Conservation (phyloP, 208 protist species). For the Blastocrithidia nonstop region DNA sequence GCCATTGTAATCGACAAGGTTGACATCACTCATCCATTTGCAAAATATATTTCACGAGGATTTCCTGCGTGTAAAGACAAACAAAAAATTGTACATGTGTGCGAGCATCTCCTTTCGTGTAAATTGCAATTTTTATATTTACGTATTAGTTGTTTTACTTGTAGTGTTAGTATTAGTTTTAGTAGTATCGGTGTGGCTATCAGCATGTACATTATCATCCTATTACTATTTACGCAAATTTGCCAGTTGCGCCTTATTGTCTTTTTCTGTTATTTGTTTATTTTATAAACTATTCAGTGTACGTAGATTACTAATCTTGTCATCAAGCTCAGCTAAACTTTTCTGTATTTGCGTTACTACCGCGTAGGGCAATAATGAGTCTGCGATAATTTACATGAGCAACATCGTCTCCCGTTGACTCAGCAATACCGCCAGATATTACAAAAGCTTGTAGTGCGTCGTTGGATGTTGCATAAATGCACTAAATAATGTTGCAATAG, state of each 20-base stretch:
- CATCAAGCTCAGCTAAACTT: too few species aligned
- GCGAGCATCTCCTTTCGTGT: constrained; percentile 7
- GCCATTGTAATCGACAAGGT: too few species aligned
- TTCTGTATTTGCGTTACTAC: constrained; percentile 13
- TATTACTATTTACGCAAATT: too few species aligned
- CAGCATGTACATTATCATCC: too few species aligned
- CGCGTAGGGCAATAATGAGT: constrained; percentile 11
- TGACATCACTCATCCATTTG: too few species aligned
- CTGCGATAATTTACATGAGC: constrained; percentile 16
- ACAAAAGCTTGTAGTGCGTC: constrained; percentile 26
- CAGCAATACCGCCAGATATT: constrained; percentile 48
- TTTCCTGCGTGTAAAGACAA: too few species aligned
- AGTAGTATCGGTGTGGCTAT: constrained; percentile 1
- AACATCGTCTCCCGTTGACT: constrained; percentile 21
- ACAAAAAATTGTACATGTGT: constrained; percentile 11
- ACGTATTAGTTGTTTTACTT: constrained; percentile 6
- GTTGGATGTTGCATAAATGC: constrained; percentile 20
- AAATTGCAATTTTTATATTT: not conserved
- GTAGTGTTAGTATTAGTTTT: not conserved
- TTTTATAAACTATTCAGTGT: constrained; percentile 2
- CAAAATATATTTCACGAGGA: too few species aligned
- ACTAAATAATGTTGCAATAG: too few species aligned
- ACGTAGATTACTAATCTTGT: constrained; percentile 6
- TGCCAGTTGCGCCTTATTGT: too few species aligned
- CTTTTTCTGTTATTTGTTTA: constrained; percentile 4